Evolutionary conservation across 306 rosid species (phyloP), one percentile per base, ranked within the genome.

Genomic region (Canavalia gladiata): DNA sequence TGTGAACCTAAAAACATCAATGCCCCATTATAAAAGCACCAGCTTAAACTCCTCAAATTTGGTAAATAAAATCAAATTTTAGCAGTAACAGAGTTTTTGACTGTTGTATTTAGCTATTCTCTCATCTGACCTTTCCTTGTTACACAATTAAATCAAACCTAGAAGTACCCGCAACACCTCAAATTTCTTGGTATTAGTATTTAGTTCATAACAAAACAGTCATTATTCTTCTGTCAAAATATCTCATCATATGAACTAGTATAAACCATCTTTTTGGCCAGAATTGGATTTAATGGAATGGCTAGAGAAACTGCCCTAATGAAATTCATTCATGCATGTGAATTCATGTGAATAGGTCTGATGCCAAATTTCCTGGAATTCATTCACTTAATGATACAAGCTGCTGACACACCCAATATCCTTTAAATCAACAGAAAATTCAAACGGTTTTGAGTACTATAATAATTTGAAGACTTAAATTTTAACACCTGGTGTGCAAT

Each of bases 371-470:
- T 57, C 42, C 78, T 11, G 1, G 13, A 67, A 69, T 66, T 47
- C 75, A 54, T 68, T 68, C 63, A 54, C 45, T 31, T 50, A 12
- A 50, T 71, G 43, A 66, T 77, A 37, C 69, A 63, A 63, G 69
- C 69, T 37, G 37, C 30, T 2, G 30, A 39, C 12, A 8, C 12
- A 63, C 8, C 5, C 47, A 13, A 31, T 10, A 39, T 39, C 70
- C 76, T 43, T 67, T 71, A 50, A 50, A 71, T 51, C 11, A 49
- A 70, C 49, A 12, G 30, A 49, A 70, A 4, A 5, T 54, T 28
- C 1, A 25, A 63, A 63, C 8, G 10, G 46, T 63, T 63, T 34
- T 33, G 68, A 4, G 12, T 10, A 62, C 8, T 18, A 11, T 10
- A 70, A 70, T 50, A 51, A n/a, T 3, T 51, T 34, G 50, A 35